These are phyloP conservation scores for Endotrypanum monterogeii DNA, from an alignment of 208 protist species.

Conservation along the genomic window DNA sequence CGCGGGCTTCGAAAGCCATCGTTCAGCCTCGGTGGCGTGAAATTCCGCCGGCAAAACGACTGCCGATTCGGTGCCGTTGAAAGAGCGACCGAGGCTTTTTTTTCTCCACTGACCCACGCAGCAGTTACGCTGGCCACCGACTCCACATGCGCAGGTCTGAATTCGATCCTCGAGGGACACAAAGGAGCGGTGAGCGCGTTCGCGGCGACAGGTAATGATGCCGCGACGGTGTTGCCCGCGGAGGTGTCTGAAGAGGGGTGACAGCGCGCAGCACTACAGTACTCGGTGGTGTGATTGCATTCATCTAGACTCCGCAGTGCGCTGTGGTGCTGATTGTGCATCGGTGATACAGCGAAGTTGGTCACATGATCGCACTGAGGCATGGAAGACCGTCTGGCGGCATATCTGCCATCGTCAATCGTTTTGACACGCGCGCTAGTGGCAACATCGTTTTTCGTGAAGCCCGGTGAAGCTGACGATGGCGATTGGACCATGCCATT, in stretches of 20 bases:
- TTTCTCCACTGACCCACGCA: background rate
- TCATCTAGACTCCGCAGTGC: constrained; percentile 4
- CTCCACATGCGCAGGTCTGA: background rate
- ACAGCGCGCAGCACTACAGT: constrained; percentile 27
- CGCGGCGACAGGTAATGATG: background rate
- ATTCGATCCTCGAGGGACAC: constrained; percentile 7
- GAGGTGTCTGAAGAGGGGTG: constrained; percentile 11
- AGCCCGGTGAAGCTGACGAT: background rate
- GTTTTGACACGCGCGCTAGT: no score
- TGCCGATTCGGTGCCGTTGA: background rate
- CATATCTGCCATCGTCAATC: background rate
- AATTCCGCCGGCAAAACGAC: background rate
- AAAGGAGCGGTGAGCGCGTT: background rate
- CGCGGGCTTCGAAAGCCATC: constrained; percentile 9
- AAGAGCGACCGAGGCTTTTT: background rate
- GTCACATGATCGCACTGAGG: background rate
- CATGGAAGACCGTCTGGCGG: background rate
- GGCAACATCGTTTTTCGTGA: background rate
- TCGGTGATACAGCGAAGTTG: background rate
- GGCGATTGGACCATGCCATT: background rate
- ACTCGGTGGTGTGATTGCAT: constrained; percentile 25
- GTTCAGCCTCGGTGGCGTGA: background rate
- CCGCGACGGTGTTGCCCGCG: constrained; percentile 8
- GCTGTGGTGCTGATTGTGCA: background rate
- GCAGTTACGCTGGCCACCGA: background rate